Conservation (phyloP, 1,139 yeast genomes). For the Kluyveromyces sp. region DNA sequence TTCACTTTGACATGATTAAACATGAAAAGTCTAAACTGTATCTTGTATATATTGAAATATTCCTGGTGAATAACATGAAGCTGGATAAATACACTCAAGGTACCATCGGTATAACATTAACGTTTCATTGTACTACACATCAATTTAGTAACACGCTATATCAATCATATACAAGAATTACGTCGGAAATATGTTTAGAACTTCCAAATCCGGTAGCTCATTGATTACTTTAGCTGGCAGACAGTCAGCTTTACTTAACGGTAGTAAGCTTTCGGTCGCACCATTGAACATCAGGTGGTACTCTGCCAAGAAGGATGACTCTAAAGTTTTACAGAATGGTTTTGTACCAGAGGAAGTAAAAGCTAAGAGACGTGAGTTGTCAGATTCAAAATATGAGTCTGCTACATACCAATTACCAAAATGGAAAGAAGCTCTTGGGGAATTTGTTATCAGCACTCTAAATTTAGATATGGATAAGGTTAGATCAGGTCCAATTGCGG, state of each 20-base stretch:
- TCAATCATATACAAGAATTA: too few species aligned
- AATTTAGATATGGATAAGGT: conserved; percentile 85
- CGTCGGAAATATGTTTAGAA: too few species aligned
- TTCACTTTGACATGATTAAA: neutral
- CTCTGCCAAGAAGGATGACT: conserved; percentile 5
- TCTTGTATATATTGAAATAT: neutral
- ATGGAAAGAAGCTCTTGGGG: conserved; percentile 70
- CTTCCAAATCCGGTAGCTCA: too few species aligned
- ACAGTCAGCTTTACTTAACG: too few species aligned
- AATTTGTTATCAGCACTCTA: conserved; percentile 56
- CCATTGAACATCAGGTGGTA: too few species aligned
- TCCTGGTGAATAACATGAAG: too few species aligned
- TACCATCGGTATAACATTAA: too few species aligned
- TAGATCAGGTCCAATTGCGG: conserved; percentile 92
- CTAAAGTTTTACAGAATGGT: conserved; percentile 8
- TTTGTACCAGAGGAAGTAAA: conserved; percentile 18
- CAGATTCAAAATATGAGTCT: conserved; percentile 52
- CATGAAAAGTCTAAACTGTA: neutral
- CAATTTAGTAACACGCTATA: too few species aligned
- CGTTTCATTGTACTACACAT: too few species aligned
- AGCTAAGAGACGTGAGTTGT: conserved; percentile 37
- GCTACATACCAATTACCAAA: conserved; percentile 51
- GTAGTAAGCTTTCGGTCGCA: too few species aligned
- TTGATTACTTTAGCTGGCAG: too few species aligned
- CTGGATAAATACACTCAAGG: too few species aligned